A percentile compares a stretch with the other conserved stretches of the same genome.
Conservation (phyloP, 257 asterid genomes). For the Solanum dulcamara region DNA sequence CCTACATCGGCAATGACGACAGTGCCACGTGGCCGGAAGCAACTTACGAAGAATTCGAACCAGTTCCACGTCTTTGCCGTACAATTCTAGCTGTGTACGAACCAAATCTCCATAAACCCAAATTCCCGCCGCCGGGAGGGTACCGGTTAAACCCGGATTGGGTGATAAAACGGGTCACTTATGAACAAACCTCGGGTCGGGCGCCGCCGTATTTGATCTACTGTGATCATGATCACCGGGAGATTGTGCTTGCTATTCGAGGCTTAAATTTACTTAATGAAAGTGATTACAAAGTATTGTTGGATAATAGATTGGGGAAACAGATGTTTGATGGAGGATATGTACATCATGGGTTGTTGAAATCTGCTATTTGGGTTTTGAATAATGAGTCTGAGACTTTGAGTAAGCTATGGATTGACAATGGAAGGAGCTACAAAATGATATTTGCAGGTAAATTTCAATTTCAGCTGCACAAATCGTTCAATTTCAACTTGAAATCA, state of each 20-base stretch:
- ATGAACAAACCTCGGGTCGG: constrained; percentile 45
- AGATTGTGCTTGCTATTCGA: constrained; percentile 73
- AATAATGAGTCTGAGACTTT: constrained; percentile 59
- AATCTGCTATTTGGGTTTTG: constrained; percentile 78
- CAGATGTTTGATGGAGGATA: constrained; percentile 96
- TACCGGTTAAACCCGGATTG: constrained; percentile 64
- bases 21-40: constrained; percentile 80
- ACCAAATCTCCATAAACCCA: constrained; percentile 52
- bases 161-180: constrained; percentile 61
- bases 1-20: constrained; percentile 82
- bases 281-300: constrained; percentile 62
- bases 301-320: constrained; percentile 66
- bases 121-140: constrained; percentile 48
- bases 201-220: constrained; percentile 89
- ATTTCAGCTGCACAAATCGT: neutral
- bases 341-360: constrained; percentile 81
- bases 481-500: too few species aligned
- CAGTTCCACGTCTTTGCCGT: constrained; percentile 82
- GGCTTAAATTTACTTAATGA: constrained; percentile 64
- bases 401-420: constrained; percentile 65
- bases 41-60: constrained; percentile 61
- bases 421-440: constrained; percentile 60
- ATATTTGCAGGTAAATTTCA: constrained; percentile 44
- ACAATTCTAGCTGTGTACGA: constrained; percentile 76
- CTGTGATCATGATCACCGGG: constrained; percentile 58